Conservation (phyloP, 495 filamentous ascomycete genomes). For the Neurospora africana region DNA sequence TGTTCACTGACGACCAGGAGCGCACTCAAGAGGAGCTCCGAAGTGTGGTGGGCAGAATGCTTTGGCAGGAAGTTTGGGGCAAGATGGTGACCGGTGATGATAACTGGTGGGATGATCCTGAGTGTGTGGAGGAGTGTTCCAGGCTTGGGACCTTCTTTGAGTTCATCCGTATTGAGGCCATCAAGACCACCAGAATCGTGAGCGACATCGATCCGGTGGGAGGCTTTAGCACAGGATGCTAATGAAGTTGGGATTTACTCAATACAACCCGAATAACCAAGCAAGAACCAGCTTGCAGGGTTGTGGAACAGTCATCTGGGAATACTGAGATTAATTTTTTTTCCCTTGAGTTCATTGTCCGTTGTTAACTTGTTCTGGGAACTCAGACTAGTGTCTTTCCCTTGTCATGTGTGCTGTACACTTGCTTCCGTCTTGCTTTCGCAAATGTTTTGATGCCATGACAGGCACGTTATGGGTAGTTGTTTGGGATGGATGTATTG, state of each 20-base stretch:
- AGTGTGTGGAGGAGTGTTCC: slow-evolving; percentile 36
- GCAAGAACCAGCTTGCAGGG: background rate
- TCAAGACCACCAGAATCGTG: no score
- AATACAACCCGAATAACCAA: background rate
- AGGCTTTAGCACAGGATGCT: background rate
- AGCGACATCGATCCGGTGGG: no score
- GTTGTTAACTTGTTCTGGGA: background rate
- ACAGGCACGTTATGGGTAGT: background rate
- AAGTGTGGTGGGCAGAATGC: slow-evolving; percentile 26
- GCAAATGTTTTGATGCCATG: background rate
- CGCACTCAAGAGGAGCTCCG: slow-evolving; percentile 23
- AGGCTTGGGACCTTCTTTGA: slow-evolving; percentile 37
- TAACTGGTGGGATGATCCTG: slow-evolving; percentile 45
- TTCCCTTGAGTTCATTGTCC: background rate
- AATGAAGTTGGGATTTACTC: background rate
- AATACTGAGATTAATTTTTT: background rate
- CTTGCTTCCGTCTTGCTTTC: background rate
- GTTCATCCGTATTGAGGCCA: slow-evolving; percentile 33
- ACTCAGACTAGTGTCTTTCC: background rate
- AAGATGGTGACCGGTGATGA: slow-evolving; percentile 27
- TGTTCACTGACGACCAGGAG: background rate
- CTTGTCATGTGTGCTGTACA: background rate
- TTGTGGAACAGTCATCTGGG: background rate
- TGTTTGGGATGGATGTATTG: background rate
- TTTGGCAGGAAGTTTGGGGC: slow-evolving; percentile 40